A percentile compares a stretch with the other conserved stretches of the same genome.
Conservation (phyloP, 208 protist genomes). For the Acanthamoeba royreba region DNA sequence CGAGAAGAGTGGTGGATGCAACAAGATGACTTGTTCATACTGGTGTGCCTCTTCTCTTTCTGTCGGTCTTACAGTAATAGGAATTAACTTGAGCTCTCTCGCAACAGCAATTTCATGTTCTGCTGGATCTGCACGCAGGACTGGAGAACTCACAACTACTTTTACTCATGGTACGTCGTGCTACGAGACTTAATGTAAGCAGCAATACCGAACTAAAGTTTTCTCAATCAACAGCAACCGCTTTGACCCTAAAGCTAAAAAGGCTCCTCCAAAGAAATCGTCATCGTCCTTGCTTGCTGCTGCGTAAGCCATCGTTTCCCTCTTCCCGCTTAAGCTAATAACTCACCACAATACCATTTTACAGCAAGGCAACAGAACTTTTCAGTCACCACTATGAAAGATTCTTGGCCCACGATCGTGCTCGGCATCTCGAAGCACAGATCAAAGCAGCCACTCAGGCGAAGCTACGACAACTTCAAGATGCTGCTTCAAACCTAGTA, state of each 20-base stretch:
- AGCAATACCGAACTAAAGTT: background rate
- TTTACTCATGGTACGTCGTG: background rate
- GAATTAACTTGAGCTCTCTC: background rate
- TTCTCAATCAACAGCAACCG: background rate
- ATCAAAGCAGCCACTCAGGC: background rate
- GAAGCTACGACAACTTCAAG: background rate
- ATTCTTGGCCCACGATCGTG: background rate
- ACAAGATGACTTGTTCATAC: background rate
- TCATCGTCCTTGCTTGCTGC: background rate
- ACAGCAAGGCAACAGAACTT: background rate
- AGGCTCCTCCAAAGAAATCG: background rate
- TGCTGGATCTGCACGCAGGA: background rate
- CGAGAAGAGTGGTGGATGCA: conserved; percentile 6
- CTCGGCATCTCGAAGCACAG: background rate
- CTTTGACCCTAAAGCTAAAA: background rate
- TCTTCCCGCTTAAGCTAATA: background rate
- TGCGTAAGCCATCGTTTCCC: background rate
- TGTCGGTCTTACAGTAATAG: background rate
- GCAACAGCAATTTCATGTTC: background rate
- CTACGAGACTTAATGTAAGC: background rate
- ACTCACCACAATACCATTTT: background rate
- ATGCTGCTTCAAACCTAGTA: background rate
- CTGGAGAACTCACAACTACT: conserved; percentile 17
- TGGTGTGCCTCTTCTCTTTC: background rate
- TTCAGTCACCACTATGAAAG: background rate